phyloP scores from a whole-genome alignment of 2,329 filamentous ascomycete genomes.

The Fusarium sp. region DNA sequence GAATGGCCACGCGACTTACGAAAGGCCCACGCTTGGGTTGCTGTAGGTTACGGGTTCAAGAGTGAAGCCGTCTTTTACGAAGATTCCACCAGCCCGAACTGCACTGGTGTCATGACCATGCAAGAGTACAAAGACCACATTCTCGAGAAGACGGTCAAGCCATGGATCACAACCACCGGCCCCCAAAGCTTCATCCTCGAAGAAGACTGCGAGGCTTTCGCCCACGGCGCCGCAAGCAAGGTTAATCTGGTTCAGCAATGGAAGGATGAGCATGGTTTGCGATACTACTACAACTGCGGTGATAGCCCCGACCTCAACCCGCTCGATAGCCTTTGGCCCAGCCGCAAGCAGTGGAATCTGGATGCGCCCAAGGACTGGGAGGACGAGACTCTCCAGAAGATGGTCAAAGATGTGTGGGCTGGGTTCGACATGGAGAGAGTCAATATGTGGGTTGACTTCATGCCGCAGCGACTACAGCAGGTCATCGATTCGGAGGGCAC shows the following conservation, averaged over 20 bases:
- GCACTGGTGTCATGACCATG: conserved; percentile 45
- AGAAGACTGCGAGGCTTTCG: conserved; percentile 48
- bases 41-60: conserved; percentile 48
- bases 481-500: conserved; percentile 45
- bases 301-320: conserved; percentile 50
- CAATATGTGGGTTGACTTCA: conserved; percentile 49
- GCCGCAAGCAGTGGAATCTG: conserved; percentile 46
- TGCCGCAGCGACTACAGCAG: conserved; percentile 46
- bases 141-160: conserved; percentile 46
- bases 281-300: conserved; percentile 47
- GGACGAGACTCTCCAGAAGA: conserved; percentile 44
- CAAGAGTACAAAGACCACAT: conserved; percentile 47
- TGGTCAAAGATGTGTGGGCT: conserved; percentile 44
- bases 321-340: conserved; percentile 48
- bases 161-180: conserved; percentile 41
- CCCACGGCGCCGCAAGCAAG: conserved; percentile 48
- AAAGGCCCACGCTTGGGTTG: conserved; percentile 48
- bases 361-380: conserved; percentile 45
- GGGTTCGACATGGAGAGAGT: conserved; percentile 44
- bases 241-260: conserved; percentile 47
- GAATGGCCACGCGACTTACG: conserved; percentile 47
- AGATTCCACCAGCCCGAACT: conserved; percentile 46
- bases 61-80: conserved; percentile 51
- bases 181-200: conserved; percentile 44
- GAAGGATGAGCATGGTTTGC: conserved; percentile 46